Percentiles rank a stretch among this genome's conserved stretches.
These are phyloP conservation scores for Fremontodendron californicum DNA, from an alignment of 345 rosid species.

Conservation along the genomic window DNA sequence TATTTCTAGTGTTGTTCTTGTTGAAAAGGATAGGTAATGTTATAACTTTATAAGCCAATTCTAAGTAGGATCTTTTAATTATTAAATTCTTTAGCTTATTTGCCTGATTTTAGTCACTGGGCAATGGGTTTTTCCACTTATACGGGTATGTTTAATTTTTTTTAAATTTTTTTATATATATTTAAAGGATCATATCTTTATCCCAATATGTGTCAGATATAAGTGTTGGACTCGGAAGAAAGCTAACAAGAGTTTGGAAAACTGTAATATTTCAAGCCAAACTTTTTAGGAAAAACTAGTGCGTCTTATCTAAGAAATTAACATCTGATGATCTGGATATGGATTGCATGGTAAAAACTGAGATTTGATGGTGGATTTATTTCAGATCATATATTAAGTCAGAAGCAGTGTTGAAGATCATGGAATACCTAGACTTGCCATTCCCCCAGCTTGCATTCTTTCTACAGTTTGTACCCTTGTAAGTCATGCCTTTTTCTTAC, in stretches of 20 bases:
- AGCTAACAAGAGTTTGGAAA: neutral
- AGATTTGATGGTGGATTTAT: slow-evolving; percentile 12
- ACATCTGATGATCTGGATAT: neutral
- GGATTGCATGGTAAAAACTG: neutral
- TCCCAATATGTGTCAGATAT: too few relatives aligned
- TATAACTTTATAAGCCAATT: neutral
- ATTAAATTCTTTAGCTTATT: neutral
- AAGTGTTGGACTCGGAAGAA: too few relatives aligned
- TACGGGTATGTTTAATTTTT: too few relatives aligned
- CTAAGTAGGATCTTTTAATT: neutral
- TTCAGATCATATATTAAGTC: slow-evolving; percentile 83
- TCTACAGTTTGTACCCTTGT: slow-evolving; percentile 64
- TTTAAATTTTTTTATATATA: too few relatives aligned
- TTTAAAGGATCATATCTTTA: too few relatives aligned
- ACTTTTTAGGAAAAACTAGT: neutral
- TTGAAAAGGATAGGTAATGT: slow-evolving; percentile 64
- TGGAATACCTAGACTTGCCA: slow-evolving; percentile 80
- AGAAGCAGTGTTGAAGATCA: slow-evolving; percentile 79
- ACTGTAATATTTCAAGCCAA: neutral
- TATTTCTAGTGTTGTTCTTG: slow-evolving; percentile 87
- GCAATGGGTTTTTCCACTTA: neutral
- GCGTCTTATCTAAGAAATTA: neutral
- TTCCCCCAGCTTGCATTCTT: slow-evolving; percentile 80
- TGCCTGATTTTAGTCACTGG: neutral
- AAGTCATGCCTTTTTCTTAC: slow-evolving; percentile 26